Base-by-base conservation (phyloP, 768 basidiomycete species). In the Jaapia argillacea region DNA sequence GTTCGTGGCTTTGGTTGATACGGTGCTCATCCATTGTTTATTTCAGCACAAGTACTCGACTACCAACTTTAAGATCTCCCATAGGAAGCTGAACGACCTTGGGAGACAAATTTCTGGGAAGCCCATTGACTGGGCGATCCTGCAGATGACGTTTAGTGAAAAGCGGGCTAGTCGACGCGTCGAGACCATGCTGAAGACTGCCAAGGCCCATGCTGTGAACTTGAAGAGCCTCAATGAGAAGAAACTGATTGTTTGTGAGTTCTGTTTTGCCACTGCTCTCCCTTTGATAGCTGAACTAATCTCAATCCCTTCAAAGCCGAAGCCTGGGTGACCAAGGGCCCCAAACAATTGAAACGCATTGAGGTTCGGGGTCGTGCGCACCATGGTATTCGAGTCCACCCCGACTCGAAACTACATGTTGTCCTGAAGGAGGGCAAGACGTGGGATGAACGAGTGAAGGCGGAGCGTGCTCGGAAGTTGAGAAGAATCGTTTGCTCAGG, bases 81-180 rank as follows among this genome's bases (percentile, higher is more conserved):
- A 83, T 54, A 77, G 93, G 44, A 99, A 97, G 61, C 70, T 99
- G 45, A 93, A 94, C 61, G 76, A 81, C 68, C 72, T 99, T 33
- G 84, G 81, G 6, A 72, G 78, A 24, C 89, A 96, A 60, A 85
- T 99, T 49, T 73, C 87, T 2, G 85, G 88, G 16, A 84, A 90
- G 53, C 92, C 93, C 14, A 83, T 97, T 47, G 93, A 97, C 65
- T 79, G 83, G 51, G 94, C 94, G 26, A 94, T 99, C 58, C 68
- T 97, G 45, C 94, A 99, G 55, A 93, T 98, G 88, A 77, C 85
- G 58, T 97, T 96, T 62, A 89, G 85, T 49, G 85, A 93, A 61
- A 99, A 99, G 65, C 75, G 89, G 20, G 89, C 85, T 12, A 82
- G 88, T 50, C 72, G 69, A 38, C 80, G 89, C 47, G 78, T 99